These are phyloP conservation scores for Skeletonema marinoi DNA, from an alignment of 108 stramenopile genomes.

Conservation along the genomic window DNA sequence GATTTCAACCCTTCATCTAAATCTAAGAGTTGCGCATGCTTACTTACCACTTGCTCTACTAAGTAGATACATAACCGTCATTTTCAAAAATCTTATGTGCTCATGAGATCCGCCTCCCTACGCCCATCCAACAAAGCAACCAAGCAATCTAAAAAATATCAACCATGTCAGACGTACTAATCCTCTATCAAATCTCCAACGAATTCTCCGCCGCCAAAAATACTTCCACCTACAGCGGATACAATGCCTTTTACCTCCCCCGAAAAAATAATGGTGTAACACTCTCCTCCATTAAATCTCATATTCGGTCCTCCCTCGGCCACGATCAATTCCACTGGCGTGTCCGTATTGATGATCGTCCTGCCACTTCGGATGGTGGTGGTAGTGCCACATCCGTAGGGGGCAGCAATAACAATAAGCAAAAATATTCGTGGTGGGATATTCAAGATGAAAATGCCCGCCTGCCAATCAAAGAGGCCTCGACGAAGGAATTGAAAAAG, in stretches of 20 bases:
- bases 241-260: conserved; percentile 81
- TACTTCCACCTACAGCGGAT: not conserved
- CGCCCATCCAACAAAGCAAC: too few relatives aligned
- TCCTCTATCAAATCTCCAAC: conserved; percentile 62
- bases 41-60: too few relatives aligned
- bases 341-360: conserved; percentile 84
- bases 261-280: conserved; percentile 57
- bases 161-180: conserved; percentile 45
- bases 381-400: not conserved
- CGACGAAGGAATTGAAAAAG: conserved; percentile 58
- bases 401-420: conserved; percentile 2
- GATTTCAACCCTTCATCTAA: too few relatives aligned
- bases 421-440: conserved; percentile 84
- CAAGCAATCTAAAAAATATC: too few relatives aligned
- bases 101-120: too few relatives aligned
- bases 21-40: too few relatives aligned
- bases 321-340: conserved; percentile 84
- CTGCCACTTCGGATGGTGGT: conserved; percentile 5
- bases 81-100: too few relatives aligned
- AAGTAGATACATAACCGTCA: too few relatives aligned
- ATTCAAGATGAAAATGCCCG: conserved; percentile 87
- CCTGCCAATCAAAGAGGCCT: conserved; percentile 75
- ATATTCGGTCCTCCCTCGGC: conserved; percentile 54
- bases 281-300: conserved; percentile 68
- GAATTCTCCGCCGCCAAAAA: conserved; percentile 10